Evolutionary conservation across 1,139 yeast genomes (phyloP).

Genomic region (Candida smagusa): DNA sequence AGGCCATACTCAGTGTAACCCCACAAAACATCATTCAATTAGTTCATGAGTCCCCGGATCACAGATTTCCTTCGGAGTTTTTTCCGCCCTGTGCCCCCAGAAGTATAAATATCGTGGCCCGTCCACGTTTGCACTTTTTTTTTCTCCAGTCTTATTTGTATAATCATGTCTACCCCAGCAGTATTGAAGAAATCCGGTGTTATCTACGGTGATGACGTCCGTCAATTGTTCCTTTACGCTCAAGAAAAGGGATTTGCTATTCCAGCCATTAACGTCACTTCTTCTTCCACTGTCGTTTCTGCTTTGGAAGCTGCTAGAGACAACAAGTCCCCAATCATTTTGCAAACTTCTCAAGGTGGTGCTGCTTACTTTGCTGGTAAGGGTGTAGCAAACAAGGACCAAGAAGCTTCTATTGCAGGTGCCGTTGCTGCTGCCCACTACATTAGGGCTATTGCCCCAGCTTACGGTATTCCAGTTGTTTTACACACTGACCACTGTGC

Average conservation of each 20-base stretch:
- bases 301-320: slow-evolving; percentile 99
- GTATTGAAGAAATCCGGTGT: slow-evolving; percentile 93
- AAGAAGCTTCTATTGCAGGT: slow-evolving; percentile 92
- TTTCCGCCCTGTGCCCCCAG: slow-evolving; percentile 1
- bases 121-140: background rate
- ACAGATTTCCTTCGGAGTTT: slow-evolving; percentile 20
- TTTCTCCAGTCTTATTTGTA: background rate
- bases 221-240: slow-evolving; percentile 87
- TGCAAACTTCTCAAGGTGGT: slow-evolving; percentile 99
- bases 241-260: slow-evolving; percentile 93
- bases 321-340: slow-evolving; percentile 88
- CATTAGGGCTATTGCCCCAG: slow-evolving; percentile 94
- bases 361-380: slow-evolving; percentile 99
- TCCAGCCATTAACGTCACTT: slow-evolving; percentile 97
- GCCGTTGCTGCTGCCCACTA: slow-evolving; percentile 97
- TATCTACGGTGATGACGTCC: slow-evolving; percentile 97
- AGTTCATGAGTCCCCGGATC: slow-evolving; percentile 15
- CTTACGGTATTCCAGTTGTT: slow-evolving; percentile 94
- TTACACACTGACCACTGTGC: slow-evolving; percentile 99
- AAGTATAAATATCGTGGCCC: slow-evolving; percentile 3
- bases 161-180: slow-evolving; percentile 46
- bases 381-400: slow-evolving; percentile 93
- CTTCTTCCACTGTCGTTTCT: slow-evolving; percentile 95
- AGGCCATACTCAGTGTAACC: too few relatives aligned
- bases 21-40: too few relatives aligned